phyloP scores from a whole-genome alignment of 495 filamentous ascomycete species.

The Penicillium roqueforti region DNA sequence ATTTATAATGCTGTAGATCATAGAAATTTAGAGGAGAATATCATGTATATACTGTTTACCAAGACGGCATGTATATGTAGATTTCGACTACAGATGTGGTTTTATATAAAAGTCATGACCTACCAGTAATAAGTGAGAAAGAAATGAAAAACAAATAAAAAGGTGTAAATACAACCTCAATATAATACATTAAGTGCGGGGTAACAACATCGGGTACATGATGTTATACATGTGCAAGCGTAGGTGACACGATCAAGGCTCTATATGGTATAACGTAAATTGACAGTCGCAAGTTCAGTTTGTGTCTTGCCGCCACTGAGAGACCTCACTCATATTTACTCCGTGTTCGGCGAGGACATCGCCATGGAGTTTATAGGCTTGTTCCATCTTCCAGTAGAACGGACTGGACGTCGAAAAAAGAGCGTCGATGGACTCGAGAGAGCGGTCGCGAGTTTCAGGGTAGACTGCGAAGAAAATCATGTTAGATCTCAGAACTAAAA shows the following conservation, averaged over 20 bases:
- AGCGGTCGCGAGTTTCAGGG: slow-evolving; percentile 54
- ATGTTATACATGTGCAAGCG: not conserved
- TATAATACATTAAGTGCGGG: not conserved
- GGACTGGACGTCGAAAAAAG: slow-evolving; percentile 44
- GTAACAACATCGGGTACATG: not conserved
- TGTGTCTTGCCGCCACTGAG: slow-evolving; percentile 1
- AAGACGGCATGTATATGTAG: too few relatives aligned
- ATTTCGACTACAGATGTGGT: too few relatives aligned
- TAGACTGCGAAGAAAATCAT: slow-evolving; percentile 35
- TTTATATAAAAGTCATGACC: too few relatives aligned
- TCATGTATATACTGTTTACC: not conserved
- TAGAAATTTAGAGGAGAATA: not conserved
- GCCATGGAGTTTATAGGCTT: slow-evolving; percentile 32
- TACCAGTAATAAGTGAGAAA: not conserved
- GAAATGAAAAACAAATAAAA: not conserved
- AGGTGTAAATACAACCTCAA: not conserved
- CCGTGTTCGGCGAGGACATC: slow-evolving; percentile 30
- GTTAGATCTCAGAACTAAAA: not conserved
- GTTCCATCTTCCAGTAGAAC: slow-evolving; percentile 39
- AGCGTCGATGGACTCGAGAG: slow-evolving; percentile 56
- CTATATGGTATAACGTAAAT: not conserved
- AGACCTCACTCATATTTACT: slow-evolving; percentile 8
- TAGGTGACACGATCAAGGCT: not conserved
- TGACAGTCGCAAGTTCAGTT: not conserved
- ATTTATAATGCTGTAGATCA: not conserved